Conservation (phyloP, 331 rosid species). For the Saraca asoca region DNA sequence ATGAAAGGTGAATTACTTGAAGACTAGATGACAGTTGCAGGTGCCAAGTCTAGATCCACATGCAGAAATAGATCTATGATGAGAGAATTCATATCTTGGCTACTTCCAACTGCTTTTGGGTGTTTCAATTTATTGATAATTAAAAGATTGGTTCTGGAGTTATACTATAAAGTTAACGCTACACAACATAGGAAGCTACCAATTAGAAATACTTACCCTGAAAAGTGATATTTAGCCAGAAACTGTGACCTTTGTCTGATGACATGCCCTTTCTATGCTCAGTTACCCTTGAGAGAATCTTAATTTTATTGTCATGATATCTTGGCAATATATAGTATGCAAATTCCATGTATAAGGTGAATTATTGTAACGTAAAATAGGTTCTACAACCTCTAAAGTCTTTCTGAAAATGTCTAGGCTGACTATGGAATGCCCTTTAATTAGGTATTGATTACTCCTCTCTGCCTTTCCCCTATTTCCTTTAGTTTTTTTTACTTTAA, state of each 20-base stretch:
- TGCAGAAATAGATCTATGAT: too few species aligned
- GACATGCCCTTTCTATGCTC: conserved; percentile 15
- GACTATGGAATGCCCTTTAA: conserved; percentile 1
- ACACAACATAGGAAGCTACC: background rate
- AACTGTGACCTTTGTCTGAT: conserved; percentile 6
- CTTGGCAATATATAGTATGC: conserved; percentile 1
- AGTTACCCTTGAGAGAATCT: conserved; percentile 7
- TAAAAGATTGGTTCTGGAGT: conserved; percentile 16
- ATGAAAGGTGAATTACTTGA: too few species aligned
- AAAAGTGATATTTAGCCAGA: background rate
- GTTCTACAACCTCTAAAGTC: background rate
- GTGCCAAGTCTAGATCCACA: too few species aligned
- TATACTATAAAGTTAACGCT: conserved; percentile 8
- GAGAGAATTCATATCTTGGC: too few species aligned
- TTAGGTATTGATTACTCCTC: background rate
- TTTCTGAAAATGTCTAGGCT: background rate
- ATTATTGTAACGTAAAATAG: conserved; percentile 10
- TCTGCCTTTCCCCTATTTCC: background rate
- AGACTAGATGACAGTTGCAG: too few species aligned
- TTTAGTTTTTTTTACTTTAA: conserved; percentile 6
- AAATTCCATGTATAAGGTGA: conserved; percentile 16
- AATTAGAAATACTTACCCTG: conserved; percentile 17
- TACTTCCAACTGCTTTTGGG: too few species aligned
- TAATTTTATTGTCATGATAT: conserved; percentile 8
- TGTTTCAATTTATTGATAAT: background rate